A percentile compares a stretch with the other conserved stretches of the same genome.
Conservation (phyloP, 2,329 filamentous ascomycete species). For the Beauveria pseudobassiana region DNA sequence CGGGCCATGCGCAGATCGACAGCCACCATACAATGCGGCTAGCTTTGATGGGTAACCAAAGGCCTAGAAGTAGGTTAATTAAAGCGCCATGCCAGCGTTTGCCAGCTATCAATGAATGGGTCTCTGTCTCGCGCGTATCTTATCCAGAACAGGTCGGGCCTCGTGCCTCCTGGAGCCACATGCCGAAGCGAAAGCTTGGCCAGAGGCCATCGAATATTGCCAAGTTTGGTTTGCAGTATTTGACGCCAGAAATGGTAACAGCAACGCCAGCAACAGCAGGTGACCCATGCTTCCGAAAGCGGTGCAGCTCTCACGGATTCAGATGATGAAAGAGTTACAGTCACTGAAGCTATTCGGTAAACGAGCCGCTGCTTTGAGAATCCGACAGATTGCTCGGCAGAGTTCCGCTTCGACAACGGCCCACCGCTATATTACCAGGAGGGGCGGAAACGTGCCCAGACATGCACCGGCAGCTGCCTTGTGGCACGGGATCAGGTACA, state of each 20-base stretch:
- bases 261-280: no score
- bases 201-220: neutral
- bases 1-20: slow-evolving; percentile 1
- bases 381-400: neutral
- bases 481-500: slow-evolving; percentile 6
- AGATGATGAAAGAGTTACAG: neutral
- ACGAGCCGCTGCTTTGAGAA: neutral
- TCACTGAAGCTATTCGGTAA: no score
- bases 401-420: neutral
- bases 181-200: neutral
- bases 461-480: slow-evolving; percentile 6
- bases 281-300: no score
- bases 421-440: neutral
- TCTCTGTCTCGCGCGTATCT: slow-evolving; percentile 2
- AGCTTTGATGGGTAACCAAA: neutral
- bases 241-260: no score
- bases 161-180: slow-evolving; percentile 1
- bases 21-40: slow-evolving; percentile 3
- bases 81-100: neutral
- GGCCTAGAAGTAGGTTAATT: neutral
- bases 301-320: neutral
- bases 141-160: neutral
- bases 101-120: neutral
- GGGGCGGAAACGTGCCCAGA: neutral
- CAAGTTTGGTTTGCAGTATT: neutral